Percentiles rank a stretch among this genome's conserved stretches.
Evolutionary conservation across 495 filamentous ascomycete genomes (phyloP).

Genomic region (Aspergillus sparsus): DNA sequence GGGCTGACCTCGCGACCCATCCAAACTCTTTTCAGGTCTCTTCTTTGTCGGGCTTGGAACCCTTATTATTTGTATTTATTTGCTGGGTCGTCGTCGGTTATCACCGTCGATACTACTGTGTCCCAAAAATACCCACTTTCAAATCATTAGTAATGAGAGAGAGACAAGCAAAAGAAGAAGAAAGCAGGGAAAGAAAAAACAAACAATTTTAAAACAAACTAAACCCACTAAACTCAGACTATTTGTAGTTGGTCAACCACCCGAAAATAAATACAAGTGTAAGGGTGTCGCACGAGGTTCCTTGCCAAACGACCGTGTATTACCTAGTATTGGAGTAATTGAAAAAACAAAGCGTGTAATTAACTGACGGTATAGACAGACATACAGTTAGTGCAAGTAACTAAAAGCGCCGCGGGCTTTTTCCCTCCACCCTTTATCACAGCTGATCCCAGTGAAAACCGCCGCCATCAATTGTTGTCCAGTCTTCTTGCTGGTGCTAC

Average conservation of each 20-base stretch:
- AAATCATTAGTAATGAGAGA: neutral
- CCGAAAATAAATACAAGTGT: neutral
- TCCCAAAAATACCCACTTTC: conserved; percentile 1
- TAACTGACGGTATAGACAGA: neutral
- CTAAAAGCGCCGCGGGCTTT: neutral
- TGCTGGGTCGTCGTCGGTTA: neutral
- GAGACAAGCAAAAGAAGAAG: neutral
- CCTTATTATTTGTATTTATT: neutral
- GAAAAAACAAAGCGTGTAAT: neutral
- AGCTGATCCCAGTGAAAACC: conserved; percentile 12
- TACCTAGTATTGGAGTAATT: neutral
- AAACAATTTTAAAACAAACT: neutral
- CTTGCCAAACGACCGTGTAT: neutral
- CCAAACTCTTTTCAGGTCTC: neutral
- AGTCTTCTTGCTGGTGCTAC: conserved; percentile 12
- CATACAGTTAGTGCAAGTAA: conserved; percentile 1
- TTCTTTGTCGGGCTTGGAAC: neutral
- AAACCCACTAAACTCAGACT: neutral
- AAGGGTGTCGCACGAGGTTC: conserved; percentile 1
- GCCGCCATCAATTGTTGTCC: conserved; percentile 15
- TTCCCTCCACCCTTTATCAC: conserved; percentile 19
- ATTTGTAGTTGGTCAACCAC: neutral
- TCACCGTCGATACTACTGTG: neutral
- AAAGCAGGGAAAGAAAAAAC: too few relatives aligned
- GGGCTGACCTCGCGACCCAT: neutral